These are phyloP conservation scores for Xylogone sp. DNA, from an alignment of 2,329 filamentous ascomycete genomes.

Conservation along the genomic window DNA sequence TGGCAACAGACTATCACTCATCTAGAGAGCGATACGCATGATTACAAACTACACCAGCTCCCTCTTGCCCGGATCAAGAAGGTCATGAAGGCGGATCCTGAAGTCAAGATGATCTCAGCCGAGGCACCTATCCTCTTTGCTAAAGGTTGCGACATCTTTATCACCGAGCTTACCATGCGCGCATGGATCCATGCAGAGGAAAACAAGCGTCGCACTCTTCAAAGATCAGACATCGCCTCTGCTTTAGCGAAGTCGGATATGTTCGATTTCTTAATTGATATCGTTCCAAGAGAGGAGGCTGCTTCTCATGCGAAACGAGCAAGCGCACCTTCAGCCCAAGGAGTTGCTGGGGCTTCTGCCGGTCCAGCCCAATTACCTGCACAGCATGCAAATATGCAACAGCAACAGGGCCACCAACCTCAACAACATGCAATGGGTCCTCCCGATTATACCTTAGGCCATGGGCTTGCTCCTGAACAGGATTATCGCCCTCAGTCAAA, in stretches of 20 bases:
- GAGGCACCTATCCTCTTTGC: conserved; percentile 97
- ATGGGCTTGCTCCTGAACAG: conserved; percentile 62
- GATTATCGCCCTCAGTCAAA: conserved; percentile 76
- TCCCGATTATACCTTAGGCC: conserved; percentile 59
- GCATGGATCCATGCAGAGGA: conserved; percentile 99
- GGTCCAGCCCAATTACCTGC: conserved; percentile 48
- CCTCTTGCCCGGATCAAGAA: conserved; percentile 99
- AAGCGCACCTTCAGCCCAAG: conserved; percentile 39
- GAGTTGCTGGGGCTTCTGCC: conserved; percentile 44
- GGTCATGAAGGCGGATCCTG: conserved; percentile 98
- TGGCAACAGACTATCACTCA: conserved; percentile 99
- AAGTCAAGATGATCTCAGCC: conserved; percentile 99
- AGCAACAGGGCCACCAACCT: conserved; percentile 42
- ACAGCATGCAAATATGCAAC: conserved; percentile 44
- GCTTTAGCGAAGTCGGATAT: conserved; percentile 97
- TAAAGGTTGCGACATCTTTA: conserved; percentile 98
- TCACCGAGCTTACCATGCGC: conserved; percentile 97
- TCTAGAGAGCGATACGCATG: conserved; percentile 90
- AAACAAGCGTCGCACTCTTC: conserved; percentile 93
- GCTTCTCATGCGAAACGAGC: conserved; percentile 78
- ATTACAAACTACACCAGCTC: conserved; percentile 97
- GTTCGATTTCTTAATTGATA: conserved; percentile 99
- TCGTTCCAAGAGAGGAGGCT: conserved; percentile 93
- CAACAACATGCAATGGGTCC: conserved; percentile 60
- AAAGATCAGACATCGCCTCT: conserved; percentile 93